Percentiles rank a stretch among this genome's conserved stretches.
phyloP scores from a whole-genome alignment of 163 green algal species.

The Scenedesmus sp. region DNA sequence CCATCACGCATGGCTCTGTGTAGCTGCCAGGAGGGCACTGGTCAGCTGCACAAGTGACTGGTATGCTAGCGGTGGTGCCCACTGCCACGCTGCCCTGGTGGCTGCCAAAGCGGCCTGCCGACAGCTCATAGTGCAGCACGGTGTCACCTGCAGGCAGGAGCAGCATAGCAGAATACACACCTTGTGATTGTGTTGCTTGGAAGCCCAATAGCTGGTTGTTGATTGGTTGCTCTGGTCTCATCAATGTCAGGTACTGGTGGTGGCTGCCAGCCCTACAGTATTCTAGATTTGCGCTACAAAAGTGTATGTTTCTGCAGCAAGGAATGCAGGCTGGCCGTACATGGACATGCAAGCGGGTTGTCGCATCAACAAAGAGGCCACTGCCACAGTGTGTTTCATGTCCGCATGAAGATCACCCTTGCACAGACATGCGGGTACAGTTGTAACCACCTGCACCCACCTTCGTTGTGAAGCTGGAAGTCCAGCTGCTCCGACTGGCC shows the following conservation, averaged over 20 bases:
- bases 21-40: neutral
- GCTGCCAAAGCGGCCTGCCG: constrained; percentile 24
- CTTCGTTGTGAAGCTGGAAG: constrained; percentile 28
- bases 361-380: too few species aligned
- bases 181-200: too few species aligned
- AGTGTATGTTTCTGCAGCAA: too few species aligned
- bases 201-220: too few species aligned
- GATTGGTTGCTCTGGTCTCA: too few species aligned
- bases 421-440: neutral
- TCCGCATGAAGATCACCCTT: too few species aligned
- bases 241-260: too few species aligned
- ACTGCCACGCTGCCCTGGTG: neutral
- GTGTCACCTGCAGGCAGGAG: constrained; percentile 10
- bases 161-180: neutral
- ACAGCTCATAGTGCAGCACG: constrained; percentile 18
- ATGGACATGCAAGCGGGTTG: too few species aligned
- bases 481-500: constrained; percentile 12
- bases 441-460: neutral
- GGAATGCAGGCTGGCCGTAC: too few species aligned
- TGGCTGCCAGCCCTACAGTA: too few species aligned
- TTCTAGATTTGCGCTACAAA: too few species aligned
- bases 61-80: neutral
- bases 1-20: constrained; percentile 18
- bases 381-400: too few species aligned
- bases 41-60: neutral